A percentile compares a stretch with the other conserved stretches of the same genome.
phyloP scores from a whole-genome alignment of 257 asterid genomes.

The Pogostemon cablin region DNA sequence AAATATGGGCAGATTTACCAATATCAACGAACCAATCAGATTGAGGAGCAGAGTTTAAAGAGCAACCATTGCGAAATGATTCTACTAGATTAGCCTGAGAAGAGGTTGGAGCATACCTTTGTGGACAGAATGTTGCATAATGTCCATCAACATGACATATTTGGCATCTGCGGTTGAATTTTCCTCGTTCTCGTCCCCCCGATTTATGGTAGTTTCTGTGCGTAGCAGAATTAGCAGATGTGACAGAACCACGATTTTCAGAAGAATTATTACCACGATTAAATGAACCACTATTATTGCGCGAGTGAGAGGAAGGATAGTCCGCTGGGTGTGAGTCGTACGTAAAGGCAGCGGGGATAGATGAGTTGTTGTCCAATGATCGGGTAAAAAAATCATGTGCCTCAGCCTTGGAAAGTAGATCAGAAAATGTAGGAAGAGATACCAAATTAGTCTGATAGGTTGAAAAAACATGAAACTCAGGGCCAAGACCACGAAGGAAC shows the following conservation, averaged over 20 bases:
- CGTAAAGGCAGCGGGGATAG: not conserved
- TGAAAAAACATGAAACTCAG: no score
- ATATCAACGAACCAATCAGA: not conserved
- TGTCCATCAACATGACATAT: no score
- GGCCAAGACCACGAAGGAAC: not conserved
- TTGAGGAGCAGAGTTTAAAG: not conserved
- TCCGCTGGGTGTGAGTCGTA: no score
- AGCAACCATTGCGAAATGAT: not conserved
- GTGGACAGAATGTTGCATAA: not conserved
- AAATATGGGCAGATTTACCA: not conserved
- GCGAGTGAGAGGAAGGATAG: no score
- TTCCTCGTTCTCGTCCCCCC: no score
- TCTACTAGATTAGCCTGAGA: not conserved
- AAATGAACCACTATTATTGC: no score
- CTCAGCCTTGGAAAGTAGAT: not conserved
- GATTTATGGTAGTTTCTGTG: no score
- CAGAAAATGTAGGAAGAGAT: not conserved
- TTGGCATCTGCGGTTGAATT: no score
- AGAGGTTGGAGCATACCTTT: not conserved
- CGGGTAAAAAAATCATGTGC: not conserved
- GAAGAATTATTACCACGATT: no score
- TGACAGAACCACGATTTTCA: no score
- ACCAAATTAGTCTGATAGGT: not conserved
- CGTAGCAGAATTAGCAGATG: no score
- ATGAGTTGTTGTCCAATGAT: not conserved